phyloP scores from a whole-genome alignment of 495 filamentous ascomycete species.

The Xylaria flabelliformis region DNA sequence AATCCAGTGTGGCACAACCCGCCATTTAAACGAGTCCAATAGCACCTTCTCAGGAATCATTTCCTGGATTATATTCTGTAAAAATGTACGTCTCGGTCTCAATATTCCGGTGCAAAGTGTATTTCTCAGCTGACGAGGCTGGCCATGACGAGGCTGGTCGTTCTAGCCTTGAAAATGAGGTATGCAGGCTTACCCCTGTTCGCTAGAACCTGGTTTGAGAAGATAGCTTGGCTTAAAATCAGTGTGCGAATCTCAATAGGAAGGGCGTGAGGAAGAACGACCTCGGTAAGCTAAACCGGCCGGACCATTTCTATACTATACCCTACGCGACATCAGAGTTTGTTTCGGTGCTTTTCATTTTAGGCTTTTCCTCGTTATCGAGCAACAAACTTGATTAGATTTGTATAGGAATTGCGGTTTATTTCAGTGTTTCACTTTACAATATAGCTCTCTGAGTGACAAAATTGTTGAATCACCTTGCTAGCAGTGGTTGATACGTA shows the following conservation, averaged over 20 bases:
- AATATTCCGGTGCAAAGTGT: not conserved
- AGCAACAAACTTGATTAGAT: not conserved
- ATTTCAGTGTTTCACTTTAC: not conserved
- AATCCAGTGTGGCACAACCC: not conserved
- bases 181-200: not conserved
- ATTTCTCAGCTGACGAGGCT: not conserved
- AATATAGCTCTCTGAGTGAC: not conserved
- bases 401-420: not conserved
- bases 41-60: not conserved
- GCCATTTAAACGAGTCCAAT: not conserved
- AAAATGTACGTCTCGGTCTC: not conserved
- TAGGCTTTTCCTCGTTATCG: not conserved
- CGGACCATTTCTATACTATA: not conserved
- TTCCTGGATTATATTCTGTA: not conserved
- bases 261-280: not conserved
- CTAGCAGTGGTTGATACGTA: not conserved
- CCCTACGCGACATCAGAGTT: not conserved
- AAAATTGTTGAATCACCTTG: not conserved
- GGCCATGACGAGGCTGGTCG: not conserved
- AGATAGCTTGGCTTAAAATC: not conserved
- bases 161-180: not conserved
- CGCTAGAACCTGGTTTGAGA: not conserved
- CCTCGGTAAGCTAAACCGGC: not conserved
- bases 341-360: not conserved
- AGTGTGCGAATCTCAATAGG: not conserved